A percentile compares a stretch with the other conserved stretches of the same genome.
Evolutionary conservation across 371 early-diverging fungal genomes (phyloP).

Genomic region (Batrachochytrium dendrobatidis): DNA sequence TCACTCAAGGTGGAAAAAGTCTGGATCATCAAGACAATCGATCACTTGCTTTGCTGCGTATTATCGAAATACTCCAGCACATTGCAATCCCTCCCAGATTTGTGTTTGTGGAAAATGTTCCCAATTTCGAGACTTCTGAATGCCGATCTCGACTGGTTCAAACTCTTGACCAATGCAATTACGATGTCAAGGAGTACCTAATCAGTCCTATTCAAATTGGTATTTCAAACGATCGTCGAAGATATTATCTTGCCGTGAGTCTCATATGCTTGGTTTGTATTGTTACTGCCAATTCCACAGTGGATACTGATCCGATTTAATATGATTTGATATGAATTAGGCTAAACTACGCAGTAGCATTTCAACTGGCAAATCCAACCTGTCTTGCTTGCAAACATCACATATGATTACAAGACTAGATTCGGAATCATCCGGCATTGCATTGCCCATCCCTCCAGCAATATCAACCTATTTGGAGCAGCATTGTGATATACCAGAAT

Average conservation of each 20-base stretch:
- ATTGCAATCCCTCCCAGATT: constrained; percentile 21
- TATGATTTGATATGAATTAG: too few relatives aligned
- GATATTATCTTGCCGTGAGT: constrained; percentile 26
- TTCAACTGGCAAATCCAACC: not conserved
- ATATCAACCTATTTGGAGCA: constrained; percentile 40
- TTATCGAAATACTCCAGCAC: constrained; percentile 24
- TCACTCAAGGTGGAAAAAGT: constrained; percentile 21
- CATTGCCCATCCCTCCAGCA: constrained; percentile 10
- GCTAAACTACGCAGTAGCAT: not conserved
- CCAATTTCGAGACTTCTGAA: constrained; percentile 34
- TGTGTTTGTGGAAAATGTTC: constrained; percentile 50
- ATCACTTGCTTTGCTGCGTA: constrained; percentile 32
- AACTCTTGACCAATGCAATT: constrained; percentile 51
- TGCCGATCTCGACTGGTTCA: constrained; percentile 49
- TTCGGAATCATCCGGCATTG: too few relatives aligned
- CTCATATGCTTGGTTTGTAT: too few relatives aligned
- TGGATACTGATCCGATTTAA: too few relatives aligned
- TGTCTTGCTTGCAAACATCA: too few relatives aligned
- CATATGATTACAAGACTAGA: too few relatives aligned
- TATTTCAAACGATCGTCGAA: constrained; percentile 23
- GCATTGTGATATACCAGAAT: constrained; percentile 20
- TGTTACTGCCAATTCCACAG: too few relatives aligned
- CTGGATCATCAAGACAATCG: constrained; percentile 42
- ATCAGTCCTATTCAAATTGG: constrained; percentile 35
- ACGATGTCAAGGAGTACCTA: constrained; percentile 48